Conservation (phyloP, 257 asterid species). For the Linderniella brevidens region DNA sequence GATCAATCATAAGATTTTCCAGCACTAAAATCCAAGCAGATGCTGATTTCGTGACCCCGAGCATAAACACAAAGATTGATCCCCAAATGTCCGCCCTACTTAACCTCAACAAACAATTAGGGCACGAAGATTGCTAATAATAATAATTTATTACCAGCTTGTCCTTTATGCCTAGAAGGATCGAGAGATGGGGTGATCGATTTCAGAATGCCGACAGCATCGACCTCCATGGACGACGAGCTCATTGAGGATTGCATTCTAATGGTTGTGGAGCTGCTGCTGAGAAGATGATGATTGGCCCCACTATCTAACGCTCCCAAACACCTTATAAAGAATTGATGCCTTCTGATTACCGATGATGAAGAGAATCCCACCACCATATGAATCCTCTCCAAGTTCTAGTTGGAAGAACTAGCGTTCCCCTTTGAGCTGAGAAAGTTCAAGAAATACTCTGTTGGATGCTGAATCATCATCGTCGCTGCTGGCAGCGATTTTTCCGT, state of each 20-base stretch:
- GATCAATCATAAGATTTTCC: too few relatives aligned
- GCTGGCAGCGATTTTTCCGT: too few relatives aligned
- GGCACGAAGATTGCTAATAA: neutral
- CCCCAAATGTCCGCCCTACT: too few relatives aligned
- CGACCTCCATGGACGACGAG: slow-evolving; percentile 42
- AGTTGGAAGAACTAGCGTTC: too few relatives aligned
- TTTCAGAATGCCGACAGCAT: slow-evolving; percentile 52
- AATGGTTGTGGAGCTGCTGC: slow-evolving; percentile 12
- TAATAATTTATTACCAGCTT: slow-evolving; percentile 52
- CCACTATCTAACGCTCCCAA: slow-evolving; percentile 25
- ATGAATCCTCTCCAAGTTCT: too few relatives aligned
- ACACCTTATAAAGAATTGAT: slow-evolving; percentile 62
- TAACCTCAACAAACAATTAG: neutral
- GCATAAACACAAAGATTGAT: too few relatives aligned
- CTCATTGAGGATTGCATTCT: slow-evolving; percentile 50
- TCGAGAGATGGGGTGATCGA: slow-evolving; percentile 75
- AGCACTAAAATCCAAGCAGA: too few relatives aligned
- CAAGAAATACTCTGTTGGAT: too few relatives aligned
- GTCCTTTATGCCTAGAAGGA: slow-evolving; percentile 71
- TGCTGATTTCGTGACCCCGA: too few relatives aligned
- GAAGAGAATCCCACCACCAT: slow-evolving; percentile 40
- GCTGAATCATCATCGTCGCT: too few relatives aligned
- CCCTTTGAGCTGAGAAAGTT: too few relatives aligned
- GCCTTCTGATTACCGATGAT: slow-evolving; percentile 50
- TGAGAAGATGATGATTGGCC: slow-evolving; percentile 12